Evolutionary conservation across 208 protist genomes (phyloP).

Genomic region (Trypanosomatidae sp.): DNA sequence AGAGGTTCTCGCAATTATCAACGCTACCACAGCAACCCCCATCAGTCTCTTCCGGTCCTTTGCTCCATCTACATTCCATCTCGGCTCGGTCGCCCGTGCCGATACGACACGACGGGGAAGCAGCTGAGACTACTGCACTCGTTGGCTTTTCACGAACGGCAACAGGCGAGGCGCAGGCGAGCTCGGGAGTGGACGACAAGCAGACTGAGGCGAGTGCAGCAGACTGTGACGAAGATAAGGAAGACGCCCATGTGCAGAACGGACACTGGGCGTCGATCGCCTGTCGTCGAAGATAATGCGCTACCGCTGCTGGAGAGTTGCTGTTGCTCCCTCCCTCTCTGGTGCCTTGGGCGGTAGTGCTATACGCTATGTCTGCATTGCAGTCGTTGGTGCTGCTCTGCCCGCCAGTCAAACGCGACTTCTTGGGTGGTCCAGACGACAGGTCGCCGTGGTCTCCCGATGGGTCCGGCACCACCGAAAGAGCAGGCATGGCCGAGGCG

Average conservation of each 20-base stretch:
- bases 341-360: background rate
- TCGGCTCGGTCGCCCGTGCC: background rate
- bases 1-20: background rate
- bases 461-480: background rate
- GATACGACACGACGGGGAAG: background rate
- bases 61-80: background rate
- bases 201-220: background rate
- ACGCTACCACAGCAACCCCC: background rate
- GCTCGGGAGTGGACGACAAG: background rate
- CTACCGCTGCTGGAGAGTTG: background rate
- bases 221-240: conserved; percentile 10
- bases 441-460: background rate
- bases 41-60: background rate
- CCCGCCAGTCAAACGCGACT: background rate
- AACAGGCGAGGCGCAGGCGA: background rate
- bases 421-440: background rate
- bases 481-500: background rate
- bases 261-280: background rate
- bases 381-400: background rate
- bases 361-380: too few species aligned
- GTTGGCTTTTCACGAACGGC: background rate
- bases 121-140: background rate
- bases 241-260: background rate
- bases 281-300: background rate
- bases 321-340: background rate